Conservation (phyloP, 441 rosid species). For the Arabidopsis hybrid region DNA sequence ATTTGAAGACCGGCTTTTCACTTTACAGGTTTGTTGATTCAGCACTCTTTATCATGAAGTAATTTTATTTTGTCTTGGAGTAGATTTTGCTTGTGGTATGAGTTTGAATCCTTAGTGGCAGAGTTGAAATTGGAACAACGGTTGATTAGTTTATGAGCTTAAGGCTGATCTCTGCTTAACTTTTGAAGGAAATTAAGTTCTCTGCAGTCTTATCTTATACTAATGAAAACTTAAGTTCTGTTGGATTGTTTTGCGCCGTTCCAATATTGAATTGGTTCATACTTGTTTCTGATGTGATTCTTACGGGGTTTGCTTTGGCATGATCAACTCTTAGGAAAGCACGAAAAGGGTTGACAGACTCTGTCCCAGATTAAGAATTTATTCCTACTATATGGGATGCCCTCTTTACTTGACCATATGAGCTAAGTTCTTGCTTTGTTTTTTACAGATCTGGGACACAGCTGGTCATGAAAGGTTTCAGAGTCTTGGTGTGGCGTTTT, state of each 20-base stretch:
- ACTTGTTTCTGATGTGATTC: not conserved
- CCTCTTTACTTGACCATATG: not conserved
- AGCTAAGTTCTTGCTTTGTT: slow-evolving; percentile 14
- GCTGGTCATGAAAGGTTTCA: slow-evolving; percentile 88
- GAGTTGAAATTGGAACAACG: not conserved
- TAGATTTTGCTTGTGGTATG: slow-evolving; percentile 2
- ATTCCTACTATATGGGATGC: not conserved
- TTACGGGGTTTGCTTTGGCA: not conserved
- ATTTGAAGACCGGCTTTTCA: slow-evolving; percentile 70
- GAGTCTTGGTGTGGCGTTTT: slow-evolving; percentile 78
- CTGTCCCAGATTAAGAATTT: slow-evolving; percentile 6
- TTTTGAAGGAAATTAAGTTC: not conserved
- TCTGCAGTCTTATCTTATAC: not conserved
- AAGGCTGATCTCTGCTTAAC: not conserved
- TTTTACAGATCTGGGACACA: slow-evolving; percentile 75
- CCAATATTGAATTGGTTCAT: not conserved
- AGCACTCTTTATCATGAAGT: not conserved
- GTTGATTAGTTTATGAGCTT: not conserved
- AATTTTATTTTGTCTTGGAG: slow-evolving; percentile 8
- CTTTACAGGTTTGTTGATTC: slow-evolving; percentile 64
- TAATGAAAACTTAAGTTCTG: not conserved
- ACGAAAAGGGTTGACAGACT: not conserved
- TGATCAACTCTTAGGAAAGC: not conserved
- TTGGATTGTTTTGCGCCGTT: not conserved
- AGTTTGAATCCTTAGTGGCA: not conserved